These are phyloP conservation scores for Metschnikowia borealis DNA, from an alignment of 805 yeast genomes.

Conservation along the genomic window DNA sequence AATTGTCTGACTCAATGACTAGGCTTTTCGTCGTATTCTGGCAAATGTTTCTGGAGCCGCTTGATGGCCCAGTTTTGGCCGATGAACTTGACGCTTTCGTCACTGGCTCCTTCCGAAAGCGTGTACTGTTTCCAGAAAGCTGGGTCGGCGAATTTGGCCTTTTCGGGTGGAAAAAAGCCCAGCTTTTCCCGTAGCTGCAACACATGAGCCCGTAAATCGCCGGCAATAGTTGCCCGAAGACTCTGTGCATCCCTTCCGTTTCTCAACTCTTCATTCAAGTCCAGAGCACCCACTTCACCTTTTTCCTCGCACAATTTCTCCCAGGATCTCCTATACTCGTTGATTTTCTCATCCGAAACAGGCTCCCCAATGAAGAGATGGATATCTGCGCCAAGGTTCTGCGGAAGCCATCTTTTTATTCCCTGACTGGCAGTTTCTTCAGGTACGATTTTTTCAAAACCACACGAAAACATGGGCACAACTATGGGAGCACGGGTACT, in stretches of 20 bases:
- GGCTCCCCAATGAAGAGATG: slow-evolving; percentile 70
- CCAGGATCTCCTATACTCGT: slow-evolving; percentile 69
- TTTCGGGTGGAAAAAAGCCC: slow-evolving; percentile 56
- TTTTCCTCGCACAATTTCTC: slow-evolving; percentile 51
- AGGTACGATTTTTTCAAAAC: slow-evolving; percentile 84
- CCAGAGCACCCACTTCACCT: slow-evolving; percentile 51
- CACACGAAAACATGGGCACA: slow-evolving; percentile 80
- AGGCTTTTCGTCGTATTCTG: slow-evolving; percentile 8
- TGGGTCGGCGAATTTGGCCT: slow-evolving; percentile 62
- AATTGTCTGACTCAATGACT: too few species aligned
- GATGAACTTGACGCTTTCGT: slow-evolving; percentile 63
- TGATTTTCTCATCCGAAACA: slow-evolving; percentile 56
- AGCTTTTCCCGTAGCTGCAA: slow-evolving; percentile 39
- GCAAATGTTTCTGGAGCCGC: slow-evolving; percentile 55
- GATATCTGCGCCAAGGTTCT: slow-evolving; percentile 63
- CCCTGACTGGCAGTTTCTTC: slow-evolving; percentile 59
- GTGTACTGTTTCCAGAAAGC: slow-evolving; percentile 75
- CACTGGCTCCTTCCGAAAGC: slow-evolving; percentile 57
- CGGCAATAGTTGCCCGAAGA: slow-evolving; percentile 70
- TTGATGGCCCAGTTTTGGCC: slow-evolving; percentile 84
- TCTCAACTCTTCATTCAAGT: slow-evolving; percentile 58
- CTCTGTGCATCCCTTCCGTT: slow-evolving; percentile 59
- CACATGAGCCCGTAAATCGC: slow-evolving; percentile 61
- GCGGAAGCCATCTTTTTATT: slow-evolving; percentile 57
- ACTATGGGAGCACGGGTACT: slow-evolving; percentile 79